A percentile compares a stretch with the other conserved stretches of the same genome.
Evolutionary conservation across 805 yeast genomes (phyloP).

Genomic region (Starmerella ratchasimensis): DNA sequence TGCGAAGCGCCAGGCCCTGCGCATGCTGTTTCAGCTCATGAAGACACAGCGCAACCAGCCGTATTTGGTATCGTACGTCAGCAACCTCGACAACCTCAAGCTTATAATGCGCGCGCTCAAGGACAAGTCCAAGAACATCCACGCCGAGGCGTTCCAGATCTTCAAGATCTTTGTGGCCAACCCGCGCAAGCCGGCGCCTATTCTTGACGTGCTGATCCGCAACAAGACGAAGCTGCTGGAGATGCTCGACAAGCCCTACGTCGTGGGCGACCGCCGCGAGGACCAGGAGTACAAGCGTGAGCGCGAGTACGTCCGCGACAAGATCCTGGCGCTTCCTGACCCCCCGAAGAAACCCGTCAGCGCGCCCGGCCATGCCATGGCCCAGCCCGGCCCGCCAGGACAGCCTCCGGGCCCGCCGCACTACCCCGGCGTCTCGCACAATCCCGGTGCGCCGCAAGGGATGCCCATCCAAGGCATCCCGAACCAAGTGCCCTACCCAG

Average conservation of each 20-base stretch:
- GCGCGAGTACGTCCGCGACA: conserved; percentile 61
- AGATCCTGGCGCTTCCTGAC: conserved; percentile 37
- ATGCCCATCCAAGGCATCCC: too few relatives aligned
- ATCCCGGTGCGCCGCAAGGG: neutral
- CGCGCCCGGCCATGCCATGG: neutral
- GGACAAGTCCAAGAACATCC: conserved; percentile 80
- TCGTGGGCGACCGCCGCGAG: conserved; percentile 42
- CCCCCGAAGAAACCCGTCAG: neutral
- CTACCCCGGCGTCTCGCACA: neutral
- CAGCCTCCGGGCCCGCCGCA: neutral
- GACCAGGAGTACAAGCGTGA: conserved; percentile 62
- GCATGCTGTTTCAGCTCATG: conserved; percentile 55
- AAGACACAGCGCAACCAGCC: conserved; percentile 55
- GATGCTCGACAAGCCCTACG: conserved; percentile 47
- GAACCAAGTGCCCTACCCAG: too few relatives aligned
- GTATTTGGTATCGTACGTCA: conserved; percentile 64
- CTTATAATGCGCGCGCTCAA: conserved; percentile 72
- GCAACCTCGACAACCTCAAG: conserved; percentile 69
- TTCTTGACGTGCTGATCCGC: conserved; percentile 67
- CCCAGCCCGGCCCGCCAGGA: neutral
- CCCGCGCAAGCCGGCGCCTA: conserved; percentile 72
- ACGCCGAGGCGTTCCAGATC: conserved; percentile 80
- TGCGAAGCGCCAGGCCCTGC: conserved; percentile 79
- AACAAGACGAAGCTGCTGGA: conserved; percentile 64
- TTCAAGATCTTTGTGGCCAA: conserved; percentile 94